Evolutionary conservation across 352 stramenopile genomes (phyloP).

Genomic region (Globisporangium okanoganense): DNA sequence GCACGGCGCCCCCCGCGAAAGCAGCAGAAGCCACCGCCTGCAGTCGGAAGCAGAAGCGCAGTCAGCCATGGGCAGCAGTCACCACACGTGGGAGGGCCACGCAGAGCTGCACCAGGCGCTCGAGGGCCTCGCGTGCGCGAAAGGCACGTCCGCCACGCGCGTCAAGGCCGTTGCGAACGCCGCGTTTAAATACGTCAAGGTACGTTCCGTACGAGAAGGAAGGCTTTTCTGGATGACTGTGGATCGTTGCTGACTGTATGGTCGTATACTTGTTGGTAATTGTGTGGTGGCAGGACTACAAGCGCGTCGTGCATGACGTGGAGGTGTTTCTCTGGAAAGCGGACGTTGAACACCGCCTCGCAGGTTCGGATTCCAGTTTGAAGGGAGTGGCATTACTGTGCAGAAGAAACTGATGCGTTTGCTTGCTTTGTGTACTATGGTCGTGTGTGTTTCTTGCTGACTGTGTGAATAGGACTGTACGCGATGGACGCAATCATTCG

Average conservation of each 20-base stretch:
- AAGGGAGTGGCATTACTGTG: background rate
- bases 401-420: background rate
- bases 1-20: background rate
- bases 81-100: constrained; percentile 54
- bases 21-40: background rate
- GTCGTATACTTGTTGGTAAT: constrained; percentile 4
- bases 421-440: constrained; percentile 1
- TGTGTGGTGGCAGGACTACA: constrained; percentile 59
- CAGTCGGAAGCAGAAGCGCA: background rate
- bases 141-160: constrained; percentile 76
- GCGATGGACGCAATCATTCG: constrained; percentile 82
- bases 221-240: background rate
- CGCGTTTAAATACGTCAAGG: constrained; percentile 72
- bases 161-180: constrained; percentile 67
- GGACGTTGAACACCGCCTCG: constrained; percentile 75
- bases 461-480: constrained; percentile 49
- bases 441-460: background rate
- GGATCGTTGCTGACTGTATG: constrained; percentile 18
- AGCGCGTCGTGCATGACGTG: constrained; percentile 84
- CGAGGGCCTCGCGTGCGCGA: constrained; percentile 60
- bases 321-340: constrained; percentile 84
- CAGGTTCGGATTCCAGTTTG: constrained; percentile 29
- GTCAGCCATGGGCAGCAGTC: background rate
- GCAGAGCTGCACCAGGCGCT: constrained; percentile 66
- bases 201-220: constrained; percentile 15